phyloP scores from a whole-genome alignment of 2,329 filamentous ascomycete genomes.

The Cordyceps tenuipes region DNA sequence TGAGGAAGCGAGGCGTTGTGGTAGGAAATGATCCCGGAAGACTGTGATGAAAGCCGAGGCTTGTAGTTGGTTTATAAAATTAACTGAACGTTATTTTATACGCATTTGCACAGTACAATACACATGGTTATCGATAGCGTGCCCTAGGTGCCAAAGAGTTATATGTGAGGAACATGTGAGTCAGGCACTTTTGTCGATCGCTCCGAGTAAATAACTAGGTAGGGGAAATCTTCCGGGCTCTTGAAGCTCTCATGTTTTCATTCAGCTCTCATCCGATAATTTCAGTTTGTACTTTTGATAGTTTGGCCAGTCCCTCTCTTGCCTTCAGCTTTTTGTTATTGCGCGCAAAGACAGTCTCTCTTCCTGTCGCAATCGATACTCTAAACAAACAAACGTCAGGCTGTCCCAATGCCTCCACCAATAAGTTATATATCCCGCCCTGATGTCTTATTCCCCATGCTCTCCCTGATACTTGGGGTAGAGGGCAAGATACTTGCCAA shows the following conservation, averaged over 20 bases:
- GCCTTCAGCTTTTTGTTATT: not conserved
- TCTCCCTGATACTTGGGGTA: not conserved
- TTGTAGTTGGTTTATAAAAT: not conserved
- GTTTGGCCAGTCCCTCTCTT: not conserved
- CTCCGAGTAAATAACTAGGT: not conserved
- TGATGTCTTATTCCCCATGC: not conserved
- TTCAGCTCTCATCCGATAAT: not conserved
- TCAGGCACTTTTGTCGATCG: not conserved
- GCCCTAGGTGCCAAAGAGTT: not conserved
- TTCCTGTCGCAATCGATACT: not conserved
- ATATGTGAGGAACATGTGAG: not conserved
- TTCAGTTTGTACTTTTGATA: not conserved
- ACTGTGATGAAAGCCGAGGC: not conserved
- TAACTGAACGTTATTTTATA: not conserved
- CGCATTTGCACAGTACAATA: not conserved
- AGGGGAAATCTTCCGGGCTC: not conserved
- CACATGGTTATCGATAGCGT: not conserved
- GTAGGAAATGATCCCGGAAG: not conserved
- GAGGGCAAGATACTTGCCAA: not conserved
- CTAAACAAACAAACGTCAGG: not conserved
- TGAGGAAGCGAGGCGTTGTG: conserved; percentile 7
- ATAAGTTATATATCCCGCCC: not conserved
- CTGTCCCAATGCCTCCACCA: conserved; percentile 9
- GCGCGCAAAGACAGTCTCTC: not conserved
- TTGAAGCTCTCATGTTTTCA: not conserved